These are phyloP conservation scores for Zychaea mexicana DNA, from an alignment of 371 early-diverging fungal species.

Conservation along the genomic window DNA sequence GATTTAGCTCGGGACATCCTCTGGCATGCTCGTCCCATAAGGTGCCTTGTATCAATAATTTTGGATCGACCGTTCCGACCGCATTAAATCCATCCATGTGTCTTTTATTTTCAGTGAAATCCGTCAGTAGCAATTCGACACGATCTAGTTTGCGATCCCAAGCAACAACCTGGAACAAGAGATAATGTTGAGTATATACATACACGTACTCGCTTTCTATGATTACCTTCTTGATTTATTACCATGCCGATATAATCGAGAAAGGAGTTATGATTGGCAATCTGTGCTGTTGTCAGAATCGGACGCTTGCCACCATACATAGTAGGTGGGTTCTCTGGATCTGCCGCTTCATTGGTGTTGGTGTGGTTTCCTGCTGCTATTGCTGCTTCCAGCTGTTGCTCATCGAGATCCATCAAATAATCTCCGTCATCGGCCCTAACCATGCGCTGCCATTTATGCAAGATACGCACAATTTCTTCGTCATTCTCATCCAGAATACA, in stretches of 20 bases:
- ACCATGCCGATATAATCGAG: neutral
- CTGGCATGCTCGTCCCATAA: constrained; percentile 27
- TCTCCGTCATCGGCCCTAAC: neutral
- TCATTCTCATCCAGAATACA: neutral
- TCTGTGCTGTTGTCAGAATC: neutral
- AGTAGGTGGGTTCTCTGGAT: neutral
- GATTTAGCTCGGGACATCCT: constrained; percentile 10
- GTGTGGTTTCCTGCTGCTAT: neutral
- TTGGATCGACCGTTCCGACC: neutral
- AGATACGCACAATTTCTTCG: neutral
- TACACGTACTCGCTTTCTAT: neutral
- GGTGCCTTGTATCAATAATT: constrained; percentile 18
- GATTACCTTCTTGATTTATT: too few relatives aligned
- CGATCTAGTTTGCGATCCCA: neutral
- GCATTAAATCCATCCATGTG: neutral
- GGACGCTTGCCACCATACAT: neutral
- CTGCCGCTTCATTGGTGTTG: neutral
- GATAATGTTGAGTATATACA: neutral
- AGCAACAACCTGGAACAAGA: constrained; percentile 1
- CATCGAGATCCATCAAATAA: neutral
- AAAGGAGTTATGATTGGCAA: neutral
- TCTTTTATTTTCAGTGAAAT: constrained; percentile 23
- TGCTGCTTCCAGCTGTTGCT: neutral
- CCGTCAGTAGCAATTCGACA: constrained; percentile 23
- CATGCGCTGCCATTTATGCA: neutral